These are phyloP conservation scores for Aspergillus sp. DNA, from an alignment of 2,329 filamentous ascomycete species.

Conservation along the genomic window DNA sequence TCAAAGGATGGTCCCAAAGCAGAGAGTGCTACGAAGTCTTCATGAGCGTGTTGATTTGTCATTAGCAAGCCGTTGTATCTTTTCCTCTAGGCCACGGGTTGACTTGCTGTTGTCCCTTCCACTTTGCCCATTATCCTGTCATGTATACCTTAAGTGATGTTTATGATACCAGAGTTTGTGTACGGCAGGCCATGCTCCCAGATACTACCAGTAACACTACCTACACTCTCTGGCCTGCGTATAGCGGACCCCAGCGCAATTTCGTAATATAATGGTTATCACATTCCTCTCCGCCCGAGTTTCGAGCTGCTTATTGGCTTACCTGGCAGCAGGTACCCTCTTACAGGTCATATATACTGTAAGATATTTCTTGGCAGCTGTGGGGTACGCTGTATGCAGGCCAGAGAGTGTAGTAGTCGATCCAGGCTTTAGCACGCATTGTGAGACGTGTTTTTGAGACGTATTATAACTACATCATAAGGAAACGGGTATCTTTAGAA, in stretches of 20 bases:
- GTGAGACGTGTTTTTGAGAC: background rate
- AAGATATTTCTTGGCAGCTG: too few relatives aligned
- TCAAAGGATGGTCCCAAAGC: constrained; percentile 33
- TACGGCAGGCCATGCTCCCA: constrained; percentile 5
- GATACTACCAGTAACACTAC: background rate
- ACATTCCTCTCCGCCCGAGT: too few relatives aligned
- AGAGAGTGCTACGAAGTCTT: constrained; percentile 34
- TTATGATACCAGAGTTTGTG: constrained; percentile 31
- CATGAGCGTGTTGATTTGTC: background rate
- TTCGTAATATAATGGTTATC: too few relatives aligned
- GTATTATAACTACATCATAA: constrained; percentile 1
- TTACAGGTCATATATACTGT: too few relatives aligned
- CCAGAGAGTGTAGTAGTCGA: background rate
- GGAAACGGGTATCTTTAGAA: constrained; percentile 23
- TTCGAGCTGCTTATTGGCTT: too few relatives aligned
- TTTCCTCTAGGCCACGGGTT: background rate
- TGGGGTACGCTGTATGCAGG: too few relatives aligned
- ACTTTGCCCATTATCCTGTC: constrained; percentile 9
- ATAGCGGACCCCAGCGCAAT: too few relatives aligned
- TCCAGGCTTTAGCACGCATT: background rate
- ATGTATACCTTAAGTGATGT: constrained; percentile 18
- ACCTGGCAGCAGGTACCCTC: too few relatives aligned
- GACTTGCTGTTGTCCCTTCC: constrained; percentile 5
- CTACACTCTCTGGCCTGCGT: too few relatives aligned
- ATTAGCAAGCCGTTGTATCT: background rate